Conservation (phyloP, 805 yeast species). For the Ogataea henricii region DNA sequence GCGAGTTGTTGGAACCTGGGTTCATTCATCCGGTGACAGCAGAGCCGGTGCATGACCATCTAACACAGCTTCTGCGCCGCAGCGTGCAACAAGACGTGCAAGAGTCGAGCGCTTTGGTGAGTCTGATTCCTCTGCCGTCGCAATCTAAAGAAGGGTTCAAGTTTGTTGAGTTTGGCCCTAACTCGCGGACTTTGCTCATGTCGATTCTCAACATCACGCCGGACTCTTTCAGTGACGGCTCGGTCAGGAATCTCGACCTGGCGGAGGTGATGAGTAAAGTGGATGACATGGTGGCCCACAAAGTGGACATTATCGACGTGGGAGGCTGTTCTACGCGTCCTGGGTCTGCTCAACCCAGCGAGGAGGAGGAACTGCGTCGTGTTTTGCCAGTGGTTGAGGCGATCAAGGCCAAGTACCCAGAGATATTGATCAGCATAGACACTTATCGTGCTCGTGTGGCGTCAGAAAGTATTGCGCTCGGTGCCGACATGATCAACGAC, state of each 20-base stretch:
- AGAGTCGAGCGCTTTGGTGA: conserved; percentile 51
- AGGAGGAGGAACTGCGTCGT: conserved; percentile 67
- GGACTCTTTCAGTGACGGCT: conserved; percentile 95
- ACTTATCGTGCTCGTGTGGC: conserved; percentile 84
- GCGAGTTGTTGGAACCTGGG: conserved; percentile 73
- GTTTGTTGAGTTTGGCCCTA: conserved; percentile 41
- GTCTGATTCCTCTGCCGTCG: conserved; percentile 47
- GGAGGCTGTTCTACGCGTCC: conserved; percentile 97
- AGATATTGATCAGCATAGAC: conserved; percentile 73
- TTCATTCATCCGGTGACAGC: conserved; percentile 82
- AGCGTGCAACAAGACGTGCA: conserved; percentile 39
- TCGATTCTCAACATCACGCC: conserved; percentile 89
- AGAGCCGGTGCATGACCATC: conserved; percentile 72
- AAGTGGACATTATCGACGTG: conserved; percentile 80
- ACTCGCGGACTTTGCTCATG: conserved; percentile 70
- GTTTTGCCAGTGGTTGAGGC: conserved; percentile 70
- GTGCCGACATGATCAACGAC: conserved; percentile 92
- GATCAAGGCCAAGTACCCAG: conserved; percentile 46
- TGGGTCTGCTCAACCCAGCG: conserved; percentile 62
- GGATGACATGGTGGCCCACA: conserved; percentile 50
- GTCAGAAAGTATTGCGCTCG: conserved; percentile 60
- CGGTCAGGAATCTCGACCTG: conserved; percentile 41
- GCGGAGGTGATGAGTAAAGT: conserved; percentile 49
- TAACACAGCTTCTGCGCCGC: conserved; percentile 44
- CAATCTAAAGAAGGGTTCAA: conserved; percentile 25